Percentiles rank a stretch among this genome's conserved stretches.
Evolutionary conservation across 345 rosid species (phyloP).

Genomic region (Eutrema yunnanense): DNA sequence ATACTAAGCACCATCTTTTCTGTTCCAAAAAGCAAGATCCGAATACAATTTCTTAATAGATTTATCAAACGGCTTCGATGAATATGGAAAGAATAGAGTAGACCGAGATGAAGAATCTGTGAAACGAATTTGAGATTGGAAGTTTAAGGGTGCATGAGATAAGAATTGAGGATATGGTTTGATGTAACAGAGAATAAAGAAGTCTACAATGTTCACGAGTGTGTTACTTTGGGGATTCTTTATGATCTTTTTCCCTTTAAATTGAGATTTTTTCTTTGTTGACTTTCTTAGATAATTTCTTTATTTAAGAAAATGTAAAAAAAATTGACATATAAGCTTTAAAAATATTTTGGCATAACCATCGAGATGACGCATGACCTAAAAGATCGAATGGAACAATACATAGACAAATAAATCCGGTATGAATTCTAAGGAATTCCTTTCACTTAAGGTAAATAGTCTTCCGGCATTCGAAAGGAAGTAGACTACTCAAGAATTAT

Average conservation of each 20-base stretch:
- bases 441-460: too few relatives aligned
- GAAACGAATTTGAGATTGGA: background rate
- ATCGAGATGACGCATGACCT: too few relatives aligned
- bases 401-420: too few relatives aligned
- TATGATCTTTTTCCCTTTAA: background rate
- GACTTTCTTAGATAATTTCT: background rate
- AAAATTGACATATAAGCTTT: too few relatives aligned
- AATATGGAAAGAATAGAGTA: background rate
- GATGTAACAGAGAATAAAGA: background rate
- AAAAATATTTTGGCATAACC: too few relatives aligned
- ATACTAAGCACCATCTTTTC: slow-evolving; percentile 48
- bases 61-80: background rate
- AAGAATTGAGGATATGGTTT: background rate
- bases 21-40: background rate
- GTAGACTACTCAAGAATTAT: too few relatives aligned
- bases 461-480: too few relatives aligned
- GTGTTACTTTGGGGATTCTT: background rate
- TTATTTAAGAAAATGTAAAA: too few relatives aligned
- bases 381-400: too few relatives aligned
- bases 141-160: background rate
- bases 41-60: too few relatives aligned
- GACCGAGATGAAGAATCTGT: background rate
- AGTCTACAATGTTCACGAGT: background rate
- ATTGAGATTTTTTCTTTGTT: background rate
- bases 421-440: too few relatives aligned